These are phyloP conservation scores for Boletus subparvulus DNA, from an alignment of 768 basidiomycete species.

Conservation along the genomic window DNA sequence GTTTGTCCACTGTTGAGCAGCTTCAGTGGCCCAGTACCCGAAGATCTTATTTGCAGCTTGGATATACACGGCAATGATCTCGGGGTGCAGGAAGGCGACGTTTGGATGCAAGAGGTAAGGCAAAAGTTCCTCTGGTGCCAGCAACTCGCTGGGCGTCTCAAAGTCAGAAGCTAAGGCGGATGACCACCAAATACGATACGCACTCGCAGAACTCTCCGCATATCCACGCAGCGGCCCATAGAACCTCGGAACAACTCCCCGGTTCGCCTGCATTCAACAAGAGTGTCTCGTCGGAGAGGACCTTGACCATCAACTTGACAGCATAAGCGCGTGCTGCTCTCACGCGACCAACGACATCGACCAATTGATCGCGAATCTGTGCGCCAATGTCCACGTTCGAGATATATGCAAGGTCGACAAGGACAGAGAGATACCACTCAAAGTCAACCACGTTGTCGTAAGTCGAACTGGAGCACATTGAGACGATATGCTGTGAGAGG, in stretches of 20 bases:
- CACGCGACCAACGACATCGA: slow-evolving; percentile 86
- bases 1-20: slow-evolving; percentile 76
- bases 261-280: slow-evolving; percentile 64
- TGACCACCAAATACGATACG: slow-evolving; percentile 26
- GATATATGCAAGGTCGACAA: slow-evolving; percentile 88
- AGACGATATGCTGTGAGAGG: slow-evolving; percentile 78
- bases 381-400: slow-evolving; percentile 76
- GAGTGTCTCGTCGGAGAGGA: slow-evolving; percentile 78
- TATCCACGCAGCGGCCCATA: slow-evolving; percentile 96
- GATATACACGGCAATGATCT: slow-evolving; percentile 75
- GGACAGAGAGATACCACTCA: slow-evolving; percentile 96
- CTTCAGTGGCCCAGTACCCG: slow-evolving; percentile 76
- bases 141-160: slow-evolving; percentile 57
- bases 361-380: slow-evolving; percentile 78
- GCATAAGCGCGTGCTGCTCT: slow-evolving; percentile 72
- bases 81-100: slow-evolving; percentile 54
- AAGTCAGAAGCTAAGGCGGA: neutral
- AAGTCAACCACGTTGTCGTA: slow-evolving; percentile 91
- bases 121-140: slow-evolving; percentile 72
- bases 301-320: slow-evolving; percentile 77
- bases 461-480: slow-evolving; percentile 79
- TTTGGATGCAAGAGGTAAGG: slow-evolving; percentile 65
- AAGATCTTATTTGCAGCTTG: slow-evolving; percentile 86
- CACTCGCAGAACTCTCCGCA: slow-evolving; percentile 93
- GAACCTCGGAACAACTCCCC: slow-evolving; percentile 77